Base-by-base conservation (phyloP, 768 basidiomycete species). In the Boletus sp. region DNA sequence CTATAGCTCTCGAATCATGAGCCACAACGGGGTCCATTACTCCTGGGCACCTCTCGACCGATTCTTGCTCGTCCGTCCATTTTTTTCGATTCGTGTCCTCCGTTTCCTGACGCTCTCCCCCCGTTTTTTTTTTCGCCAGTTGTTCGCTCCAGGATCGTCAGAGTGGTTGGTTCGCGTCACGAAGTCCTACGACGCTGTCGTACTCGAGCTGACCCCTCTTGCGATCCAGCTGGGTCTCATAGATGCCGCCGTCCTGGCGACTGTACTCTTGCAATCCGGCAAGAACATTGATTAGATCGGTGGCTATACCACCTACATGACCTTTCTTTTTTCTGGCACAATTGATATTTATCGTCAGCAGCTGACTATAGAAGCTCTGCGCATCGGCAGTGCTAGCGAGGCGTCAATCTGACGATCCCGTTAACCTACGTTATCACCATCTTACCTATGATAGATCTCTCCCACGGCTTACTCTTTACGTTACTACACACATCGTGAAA, bases 211-310 rank as follows among this genome's bases (percentile, higher is more conserved):
- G 53, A 81, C 82, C 2, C 68, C 78, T 1, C 77, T 81, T 41
- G 83, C 81, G 14, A 69, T 85, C 32, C 77, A 82, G 52, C 70
- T 77, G 8, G 78, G 77, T 15, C 75, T 88, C 17, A 71, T 85
- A 5, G 80, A 86, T 23, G 64, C 74, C 8, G 68, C 74, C 53
- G 63, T 86, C 27, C 72, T 81, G 10, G 83, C 81, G 0, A 75
- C 81, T 0, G 60, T 81, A 6, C 71, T 87, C 23, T 71, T 87
- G 41, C 81, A 80, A 54, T 83, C 75, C 47, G 85, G 85, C n/a
- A 79, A 77, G 51, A 81, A 74, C 67, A 81, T 88, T 23, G 85
- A 86, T 58, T 87, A 68, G 46, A 54, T 38, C 5, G 4, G 11
- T 37, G n/a, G 15, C 8, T 9, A n/a, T 35, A n/a, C 33, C 32